A percentile compares a stretch with the other conserved stretches of the same genome.
Evolutionary conservation across 768 basidiomycete species (phyloP).

Genomic region (Pisolithus microcarpus): DNA sequence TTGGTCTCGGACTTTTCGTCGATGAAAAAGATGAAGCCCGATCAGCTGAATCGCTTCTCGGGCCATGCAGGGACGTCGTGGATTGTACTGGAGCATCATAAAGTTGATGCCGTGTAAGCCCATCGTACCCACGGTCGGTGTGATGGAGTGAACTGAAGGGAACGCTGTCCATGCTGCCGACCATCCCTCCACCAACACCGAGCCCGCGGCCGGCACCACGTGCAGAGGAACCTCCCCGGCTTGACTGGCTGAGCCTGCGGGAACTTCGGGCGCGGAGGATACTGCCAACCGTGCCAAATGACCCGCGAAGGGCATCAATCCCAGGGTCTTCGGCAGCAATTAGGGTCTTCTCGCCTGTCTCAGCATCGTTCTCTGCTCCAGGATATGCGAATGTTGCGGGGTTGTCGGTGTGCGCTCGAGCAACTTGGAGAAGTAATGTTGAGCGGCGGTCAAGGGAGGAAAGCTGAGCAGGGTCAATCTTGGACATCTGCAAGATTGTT

Average conservation of each 20-base stretch:
- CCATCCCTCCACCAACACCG: slow-evolving; percentile 22
- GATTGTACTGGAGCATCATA: slow-evolving; percentile 81
- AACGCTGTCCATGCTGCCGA: slow-evolving; percentile 19
- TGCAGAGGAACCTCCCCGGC: slow-evolving; percentile 21
- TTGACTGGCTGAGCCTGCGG: slow-evolving; percentile 44
- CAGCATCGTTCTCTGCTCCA: slow-evolving; percentile 22
- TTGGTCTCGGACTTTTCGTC: slow-evolving; percentile 30
- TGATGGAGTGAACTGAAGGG: slow-evolving; percentile 19
- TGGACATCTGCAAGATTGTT: slow-evolving; percentile 91
- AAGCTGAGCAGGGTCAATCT: slow-evolving; percentile 80
- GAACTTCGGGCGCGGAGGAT: slow-evolving; percentile 70
- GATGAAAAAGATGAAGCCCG: slow-evolving; percentile 28
- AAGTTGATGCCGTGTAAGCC: slow-evolving; percentile 73
- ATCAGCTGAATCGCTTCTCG: slow-evolving; percentile 30
- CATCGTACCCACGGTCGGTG: slow-evolving; percentile 34
- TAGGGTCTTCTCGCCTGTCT: slow-evolving; percentile 56
- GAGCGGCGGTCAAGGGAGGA: slow-evolving; percentile 80
- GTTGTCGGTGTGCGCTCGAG: slow-evolving; percentile 60
- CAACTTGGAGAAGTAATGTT: slow-evolving; percentile 86
- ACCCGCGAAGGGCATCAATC: slow-evolving; percentile 85
- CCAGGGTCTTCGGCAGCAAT: slow-evolving; percentile 81
- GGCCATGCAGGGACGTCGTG: background rate
- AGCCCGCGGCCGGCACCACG: slow-evolving; percentile 14
- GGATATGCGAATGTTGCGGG: slow-evolving; percentile 18
- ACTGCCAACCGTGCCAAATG: slow-evolving; percentile 86